These are phyloP conservation scores for Lecanoromycetidae sp. DNA, from an alignment of 2,329 filamentous ascomycete species.

Conservation along the genomic window DNA sequence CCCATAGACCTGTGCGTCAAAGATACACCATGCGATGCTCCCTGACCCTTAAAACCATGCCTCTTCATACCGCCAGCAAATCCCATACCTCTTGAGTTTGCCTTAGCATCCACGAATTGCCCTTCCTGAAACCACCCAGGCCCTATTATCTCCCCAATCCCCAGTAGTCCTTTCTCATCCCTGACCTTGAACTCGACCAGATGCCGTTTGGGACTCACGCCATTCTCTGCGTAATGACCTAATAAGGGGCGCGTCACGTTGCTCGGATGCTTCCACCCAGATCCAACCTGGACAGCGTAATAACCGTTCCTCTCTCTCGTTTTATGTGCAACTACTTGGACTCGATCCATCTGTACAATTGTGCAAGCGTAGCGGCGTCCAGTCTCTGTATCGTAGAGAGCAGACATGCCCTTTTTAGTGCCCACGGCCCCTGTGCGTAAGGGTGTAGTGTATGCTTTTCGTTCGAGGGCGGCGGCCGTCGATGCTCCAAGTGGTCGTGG, in stretches of 20 bases:
- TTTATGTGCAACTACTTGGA: constrained; percentile 81
- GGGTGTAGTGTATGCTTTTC: constrained; percentile 46
- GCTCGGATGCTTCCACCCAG: constrained; percentile 57
- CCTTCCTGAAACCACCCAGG: constrained; percentile 89
- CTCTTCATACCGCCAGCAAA: constrained; percentile 98
- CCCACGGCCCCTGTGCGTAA: constrained; percentile 71
- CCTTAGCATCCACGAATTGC: constrained; percentile 78
- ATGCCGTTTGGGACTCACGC: constrained; percentile 70
- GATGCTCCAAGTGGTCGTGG: constrained; percentile 44
- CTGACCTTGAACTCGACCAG: constrained; percentile 81
- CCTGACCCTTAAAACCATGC: constrained; percentile 79
- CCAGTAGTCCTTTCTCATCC: constrained; percentile 57
- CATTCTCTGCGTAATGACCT: constrained; percentile 75
- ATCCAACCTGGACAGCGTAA: constrained; percentile 82
- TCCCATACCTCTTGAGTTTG: constrained; percentile 72
- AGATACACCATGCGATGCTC: constrained; percentile 88
- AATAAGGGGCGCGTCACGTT: constrained; percentile 75
- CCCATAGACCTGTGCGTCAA: constrained; percentile 87
- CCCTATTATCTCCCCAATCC: constrained; percentile 61
- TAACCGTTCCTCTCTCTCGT: constrained; percentile 73
- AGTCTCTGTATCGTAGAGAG: constrained; percentile 64
- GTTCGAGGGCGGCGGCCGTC: constrained; percentile 46
- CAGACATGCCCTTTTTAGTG: constrained; percentile 92
- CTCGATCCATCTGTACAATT: constrained; percentile 82
- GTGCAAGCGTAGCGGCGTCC: constrained; percentile 75